Percentiles rank a stretch among this genome's conserved stretches.
These are phyloP conservation scores for Akanthomyces dipterigenus DNA, from an alignment of 2,329 filamentous ascomycete genomes.

Conservation along the genomic window DNA sequence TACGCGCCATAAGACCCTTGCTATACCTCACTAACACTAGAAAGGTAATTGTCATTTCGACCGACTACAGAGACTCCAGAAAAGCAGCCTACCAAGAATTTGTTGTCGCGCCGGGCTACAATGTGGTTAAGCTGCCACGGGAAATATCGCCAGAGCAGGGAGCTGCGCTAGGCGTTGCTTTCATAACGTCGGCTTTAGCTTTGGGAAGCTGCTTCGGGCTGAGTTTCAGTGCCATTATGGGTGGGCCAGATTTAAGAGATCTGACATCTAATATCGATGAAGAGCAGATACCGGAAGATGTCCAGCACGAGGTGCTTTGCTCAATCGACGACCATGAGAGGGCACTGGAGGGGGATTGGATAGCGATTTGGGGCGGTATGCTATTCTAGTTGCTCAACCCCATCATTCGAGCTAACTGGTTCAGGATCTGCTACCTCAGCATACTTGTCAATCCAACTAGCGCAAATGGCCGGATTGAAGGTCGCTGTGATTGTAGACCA, in stretches of 20 bases:
- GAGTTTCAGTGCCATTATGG: slow-evolving; percentile 46
- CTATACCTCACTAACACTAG: neutral
- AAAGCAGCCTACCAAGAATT: slow-evolving; percentile 70
- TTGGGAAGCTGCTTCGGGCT: slow-evolving; percentile 65
- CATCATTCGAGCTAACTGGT: slow-evolving; percentile 11
- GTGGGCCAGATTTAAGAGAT: slow-evolving; percentile 53
- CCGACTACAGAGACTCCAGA: slow-evolving; percentile 65
- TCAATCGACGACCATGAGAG: slow-evolving; percentile 46
- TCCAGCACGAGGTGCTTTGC: slow-evolving; percentile 55
- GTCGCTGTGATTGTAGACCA: slow-evolving; percentile 62
- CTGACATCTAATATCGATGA: slow-evolving; percentile 41
- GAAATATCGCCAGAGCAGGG: slow-evolving; percentile 46
- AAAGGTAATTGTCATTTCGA: slow-evolving; percentile 58
- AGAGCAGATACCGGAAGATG: slow-evolving; percentile 50
- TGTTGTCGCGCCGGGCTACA: slow-evolving; percentile 57
- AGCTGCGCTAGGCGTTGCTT: slow-evolving; percentile 62
- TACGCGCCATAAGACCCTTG: slow-evolving; percentile 17
- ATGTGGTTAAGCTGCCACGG: slow-evolving; percentile 55
- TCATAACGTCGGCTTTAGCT: slow-evolving; percentile 60
- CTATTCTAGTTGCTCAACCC: neutral
- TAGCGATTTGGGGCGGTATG: slow-evolving; percentile 66
- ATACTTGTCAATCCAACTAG: slow-evolving; percentile 59
- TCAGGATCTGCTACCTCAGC: slow-evolving; percentile 62
- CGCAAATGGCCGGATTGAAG: slow-evolving; percentile 56
- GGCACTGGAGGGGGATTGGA: slow-evolving; percentile 56